Conservation (phyloP, 169 alveolate species). For the Plasmodium berghei region DNA sequence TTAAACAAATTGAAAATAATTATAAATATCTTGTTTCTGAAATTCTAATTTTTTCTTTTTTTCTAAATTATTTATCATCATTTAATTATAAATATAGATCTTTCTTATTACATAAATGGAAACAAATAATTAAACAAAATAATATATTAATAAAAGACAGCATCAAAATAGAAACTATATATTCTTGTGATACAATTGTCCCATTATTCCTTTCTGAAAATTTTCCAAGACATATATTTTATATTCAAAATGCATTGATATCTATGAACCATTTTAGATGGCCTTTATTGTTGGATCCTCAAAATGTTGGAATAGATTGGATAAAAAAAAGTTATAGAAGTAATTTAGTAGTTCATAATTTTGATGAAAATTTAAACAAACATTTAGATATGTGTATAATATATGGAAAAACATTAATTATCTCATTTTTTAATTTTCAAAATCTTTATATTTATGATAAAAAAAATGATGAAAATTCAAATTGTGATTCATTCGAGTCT, state of each 20-base stretch:
- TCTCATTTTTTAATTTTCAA: constrained; percentile 66
- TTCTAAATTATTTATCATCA: constrained; percentile 55
- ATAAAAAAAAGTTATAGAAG: constrained; percentile 65
- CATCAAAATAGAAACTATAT: constrained; percentile 54
- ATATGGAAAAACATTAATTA: constrained; percentile 67
- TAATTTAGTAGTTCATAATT: constrained; percentile 62
- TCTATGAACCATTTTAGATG: constrained; percentile 73
- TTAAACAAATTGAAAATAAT: constrained; percentile 60
- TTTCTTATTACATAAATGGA: constrained; percentile 46
- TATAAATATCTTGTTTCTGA: constrained; percentile 64
- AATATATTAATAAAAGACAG: constrained; percentile 43
- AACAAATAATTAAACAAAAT: constrained; percentile 51
- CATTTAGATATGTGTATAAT: constrained; percentile 75
- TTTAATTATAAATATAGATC: constrained; percentile 64
- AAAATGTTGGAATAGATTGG: constrained; percentile 67
- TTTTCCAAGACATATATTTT: constrained; percentile 70
- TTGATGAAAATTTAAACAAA: constrained; percentile 71
- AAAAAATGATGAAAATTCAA: constrained; percentile 31
- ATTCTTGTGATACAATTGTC: constrained; percentile 59
- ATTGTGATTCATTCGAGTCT: constrained; percentile 8
- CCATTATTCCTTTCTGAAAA: constrained; percentile 65
- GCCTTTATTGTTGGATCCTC: constrained; percentile 55
- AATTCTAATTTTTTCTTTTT: constrained; percentile 59
- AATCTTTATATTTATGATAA: constrained; percentile 69
- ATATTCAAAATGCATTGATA: constrained; percentile 72